Evolutionary conservation across 2,329 filamentous ascomycete genomes (phyloP).

Genomic region (Ophiosphaerella korrae): DNA sequence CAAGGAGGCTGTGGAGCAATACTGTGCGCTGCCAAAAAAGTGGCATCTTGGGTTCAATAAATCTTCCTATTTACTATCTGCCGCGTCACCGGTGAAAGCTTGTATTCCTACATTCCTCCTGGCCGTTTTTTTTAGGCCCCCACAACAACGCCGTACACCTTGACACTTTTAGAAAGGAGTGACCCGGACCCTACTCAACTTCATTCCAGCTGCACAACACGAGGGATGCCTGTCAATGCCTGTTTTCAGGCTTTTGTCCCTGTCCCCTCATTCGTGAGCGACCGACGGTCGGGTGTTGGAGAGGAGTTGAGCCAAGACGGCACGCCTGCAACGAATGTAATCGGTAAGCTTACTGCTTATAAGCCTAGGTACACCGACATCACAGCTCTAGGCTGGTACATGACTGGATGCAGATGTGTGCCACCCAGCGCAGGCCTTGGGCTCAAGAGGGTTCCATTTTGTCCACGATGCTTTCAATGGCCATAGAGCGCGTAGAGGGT

Average conservation of each 20-base stretch:
- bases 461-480: constrained; percentile 48
- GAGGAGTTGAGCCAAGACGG: constrained; percentile 1
- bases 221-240: background rate
- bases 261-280: constrained; percentile 3
- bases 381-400: background rate
- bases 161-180: constrained; percentile 13
- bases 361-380: constrained; percentile 4
- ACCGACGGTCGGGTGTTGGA: constrained; percentile 1
- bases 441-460: constrained; percentile 43
- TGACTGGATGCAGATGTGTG: constrained; percentile 2
- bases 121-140: constrained; percentile 4
- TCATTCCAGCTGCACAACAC: background rate
- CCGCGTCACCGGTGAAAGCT: constrained; percentile 1
- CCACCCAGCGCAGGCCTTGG: constrained; percentile 1
- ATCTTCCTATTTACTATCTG: constrained; percentile 9
- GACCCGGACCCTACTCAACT: constrained; percentile 1
- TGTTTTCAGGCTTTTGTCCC: constrained; percentile 1
- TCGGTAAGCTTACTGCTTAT: constrained; percentile 4
- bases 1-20: constrained; percentile 3
- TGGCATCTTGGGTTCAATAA: background rate
- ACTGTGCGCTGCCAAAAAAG: background rate
- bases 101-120: constrained; percentile 3
- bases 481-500: constrained; percentile 45
- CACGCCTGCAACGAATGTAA: constrained; percentile 2
- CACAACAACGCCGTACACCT: constrained; percentile 17